Evolutionary conservation across 148 eudicot genomes (phyloP), one percentile per base, ranked within the genome.

Genomic region (Amaranthus hypochondriacus): DNA sequence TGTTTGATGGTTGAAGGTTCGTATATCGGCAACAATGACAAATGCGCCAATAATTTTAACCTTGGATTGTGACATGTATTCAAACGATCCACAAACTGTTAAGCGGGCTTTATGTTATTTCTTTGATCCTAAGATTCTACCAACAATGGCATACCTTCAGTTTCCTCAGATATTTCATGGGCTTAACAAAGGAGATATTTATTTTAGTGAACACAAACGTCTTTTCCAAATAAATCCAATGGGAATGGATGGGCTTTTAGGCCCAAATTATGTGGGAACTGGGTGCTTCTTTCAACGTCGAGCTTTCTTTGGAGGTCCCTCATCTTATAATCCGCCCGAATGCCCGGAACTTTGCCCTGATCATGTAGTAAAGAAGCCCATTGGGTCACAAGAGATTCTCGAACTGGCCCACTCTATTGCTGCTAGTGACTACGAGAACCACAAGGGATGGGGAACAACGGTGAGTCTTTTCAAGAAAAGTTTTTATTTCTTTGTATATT

Each of bases 41-140:
- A 93, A 91, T 81, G 94, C 97, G 2, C 97, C 98, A 2, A 72
- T 93, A 39, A 56, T 93, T 8, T 73, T 93, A 59, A 86, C 87
- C 28, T 67, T 91, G 62, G 98, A 93, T 49, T 93, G 98, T 53
- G 98, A 93, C 78, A 87, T 83, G 82, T 83, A 81, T 66, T 93
- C 98, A 0, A 93, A 91, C 5, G 97, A 93, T 75, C 92, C 97
- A 44, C 64, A 60, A 78, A 89, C 97, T 4, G 66, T 87, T 28
- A 89, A 69, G 42, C 82, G 87, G 10, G 83, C 73, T 3, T 64
- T 93, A 57, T 93, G 98, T 69, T 91, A 84, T 75, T 81, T 91
- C 63, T 48, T 13, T 0, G 92, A 88, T 57, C 83, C 84, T 8
- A 7, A 56, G 5, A n/a, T 68, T 6, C 59, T 13, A 10, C 82